Percentiles rank a stretch among this genome's conserved stretches.
Evolutionary conservation across 306 rosid genomes (phyloP).

Genomic region (Cucurbita ficifolia): DNA sequence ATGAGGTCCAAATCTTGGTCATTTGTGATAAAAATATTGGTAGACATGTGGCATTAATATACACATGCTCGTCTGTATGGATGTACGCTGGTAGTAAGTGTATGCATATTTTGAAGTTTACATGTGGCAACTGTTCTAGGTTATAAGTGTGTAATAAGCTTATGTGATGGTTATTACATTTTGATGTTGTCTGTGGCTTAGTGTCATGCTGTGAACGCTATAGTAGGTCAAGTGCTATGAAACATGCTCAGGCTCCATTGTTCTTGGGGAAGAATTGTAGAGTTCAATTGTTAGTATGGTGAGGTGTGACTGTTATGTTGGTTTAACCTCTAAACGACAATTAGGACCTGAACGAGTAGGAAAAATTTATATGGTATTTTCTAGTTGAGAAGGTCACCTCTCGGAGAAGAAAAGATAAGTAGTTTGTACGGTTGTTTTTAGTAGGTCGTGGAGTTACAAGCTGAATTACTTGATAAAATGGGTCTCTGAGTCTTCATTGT

Average conservation of each 20-base stretch:
- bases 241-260: background rate
- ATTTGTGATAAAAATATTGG: background rate
- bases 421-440: background rate
- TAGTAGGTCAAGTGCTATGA: background rate
- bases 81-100: background rate
- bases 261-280: background rate
- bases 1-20: background rate
- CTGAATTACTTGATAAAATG: background rate
- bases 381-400: background rate
- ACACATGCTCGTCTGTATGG: background rate
- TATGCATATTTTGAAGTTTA: background rate
- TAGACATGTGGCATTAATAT: background rate
- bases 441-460: background rate
- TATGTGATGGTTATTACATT: background rate
- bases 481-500: background rate
- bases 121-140: background rate
- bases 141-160: background rate
- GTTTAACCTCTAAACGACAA: background rate
- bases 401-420: background rate
- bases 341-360: background rate
- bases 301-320: background rate
- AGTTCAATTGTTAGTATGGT: background rate
- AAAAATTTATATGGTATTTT: background rate
- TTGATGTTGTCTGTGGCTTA: background rate
- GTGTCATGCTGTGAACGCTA: background rate